A percentile compares a stretch with the other conserved stretches of the same genome.
Evolutionary conservation across 2,329 filamentous ascomycete genomes (phyloP).

Genomic region (Fusarium coffeatum): DNA sequence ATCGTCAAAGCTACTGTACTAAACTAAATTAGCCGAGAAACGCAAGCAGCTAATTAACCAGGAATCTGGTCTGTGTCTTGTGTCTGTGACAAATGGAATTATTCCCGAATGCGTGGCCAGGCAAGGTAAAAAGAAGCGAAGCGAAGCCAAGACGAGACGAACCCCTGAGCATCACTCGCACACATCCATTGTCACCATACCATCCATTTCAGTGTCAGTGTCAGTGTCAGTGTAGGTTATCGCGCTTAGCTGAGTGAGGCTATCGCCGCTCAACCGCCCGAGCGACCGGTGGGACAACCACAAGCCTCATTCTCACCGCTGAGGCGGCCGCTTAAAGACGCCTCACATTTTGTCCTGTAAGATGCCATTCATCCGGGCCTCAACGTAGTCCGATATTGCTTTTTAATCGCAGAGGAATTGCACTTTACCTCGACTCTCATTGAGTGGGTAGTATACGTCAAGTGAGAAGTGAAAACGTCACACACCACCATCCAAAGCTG

Average conservation of each 20-base stretch:
- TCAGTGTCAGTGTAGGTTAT: background rate
- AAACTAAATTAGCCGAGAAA: background rate
- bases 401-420: background rate
- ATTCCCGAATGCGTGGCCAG: constrained; percentile 15
- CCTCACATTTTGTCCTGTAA: too few relatives aligned
- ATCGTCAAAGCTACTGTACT: too few relatives aligned
- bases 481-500: background rate
- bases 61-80: constrained; percentile 1
- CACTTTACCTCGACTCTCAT: background rate
- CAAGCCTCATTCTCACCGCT: background rate
- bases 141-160: background rate
- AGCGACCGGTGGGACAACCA: background rate
- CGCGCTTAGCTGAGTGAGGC: background rate
- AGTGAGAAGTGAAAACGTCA: background rate
- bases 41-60: constrained; percentile 6
- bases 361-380: background rate
- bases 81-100: background rate
- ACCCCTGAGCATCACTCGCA: background rate
- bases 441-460: background rate
- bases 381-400: background rate
- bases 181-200: background rate
- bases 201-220: background rate
- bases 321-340: background rate
- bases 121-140: background rate
- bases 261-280: background rate